Evolutionary conservation across 1,284 basidiomycete genomes (phyloP).

Genomic region (Apiotrichum gamsii): DNA sequence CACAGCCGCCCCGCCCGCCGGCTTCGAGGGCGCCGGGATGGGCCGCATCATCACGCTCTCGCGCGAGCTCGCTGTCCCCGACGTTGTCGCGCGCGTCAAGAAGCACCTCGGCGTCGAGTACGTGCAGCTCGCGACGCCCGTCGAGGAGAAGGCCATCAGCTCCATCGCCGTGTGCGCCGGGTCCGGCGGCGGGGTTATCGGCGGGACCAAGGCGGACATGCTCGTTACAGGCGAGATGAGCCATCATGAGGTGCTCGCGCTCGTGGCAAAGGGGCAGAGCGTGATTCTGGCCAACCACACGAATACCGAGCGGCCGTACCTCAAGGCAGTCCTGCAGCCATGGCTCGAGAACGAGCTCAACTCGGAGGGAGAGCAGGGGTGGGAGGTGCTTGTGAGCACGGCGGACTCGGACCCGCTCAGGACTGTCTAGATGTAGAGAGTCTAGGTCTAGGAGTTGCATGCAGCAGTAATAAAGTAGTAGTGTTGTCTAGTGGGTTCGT

Average conservation of each 20-base stretch:
- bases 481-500: too few relatives aligned
- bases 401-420: slow-evolving; percentile 18
- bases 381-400: slow-evolving; percentile 15
- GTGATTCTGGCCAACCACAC: slow-evolving; percentile 80
- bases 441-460: neutral
- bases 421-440: slow-evolving; percentile 5
- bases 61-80: slow-evolving; percentile 46
- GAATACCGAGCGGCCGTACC: slow-evolving; percentile 82
- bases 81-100: slow-evolving; percentile 63
- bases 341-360: slow-evolving; percentile 57
- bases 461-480: neutral
- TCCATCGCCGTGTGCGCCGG: slow-evolving; percentile 77
- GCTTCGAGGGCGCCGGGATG: slow-evolving; percentile 53
- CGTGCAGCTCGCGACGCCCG: slow-evolving; percentile 67
- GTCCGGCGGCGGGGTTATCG: slow-evolving; percentile 59
- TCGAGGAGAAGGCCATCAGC: slow-evolving; percentile 23
- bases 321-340: slow-evolving; percentile 57
- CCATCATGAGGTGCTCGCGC: slow-evolving; percentile 77
- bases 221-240: slow-evolving; percentile 89
- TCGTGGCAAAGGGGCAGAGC: slow-evolving; percentile 62
- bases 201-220: slow-evolving; percentile 65
- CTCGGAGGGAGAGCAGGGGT: slow-evolving; percentile 17
- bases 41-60: slow-evolving; percentile 62
- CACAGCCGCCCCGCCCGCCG: slow-evolving; percentile 23
- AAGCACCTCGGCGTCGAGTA: slow-evolving; percentile 58